These are phyloP conservation scores for Eimeria acervulina DNA, from an alignment of 169 alveolate genomes.

Conservation along the genomic window DNA sequence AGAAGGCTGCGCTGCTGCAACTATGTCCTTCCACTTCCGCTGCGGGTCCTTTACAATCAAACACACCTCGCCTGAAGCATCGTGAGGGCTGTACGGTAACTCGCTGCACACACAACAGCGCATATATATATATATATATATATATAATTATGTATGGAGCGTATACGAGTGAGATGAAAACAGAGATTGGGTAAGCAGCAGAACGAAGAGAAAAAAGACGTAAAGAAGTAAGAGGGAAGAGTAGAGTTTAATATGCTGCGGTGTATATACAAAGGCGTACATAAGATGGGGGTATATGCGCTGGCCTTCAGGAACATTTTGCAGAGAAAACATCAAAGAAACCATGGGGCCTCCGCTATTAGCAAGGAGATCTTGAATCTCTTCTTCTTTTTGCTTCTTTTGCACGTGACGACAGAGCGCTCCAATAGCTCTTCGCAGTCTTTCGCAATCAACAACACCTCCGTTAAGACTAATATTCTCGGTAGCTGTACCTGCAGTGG, in stretches of 20 bases:
- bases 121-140: neutral
- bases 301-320: slow-evolving; percentile 31
- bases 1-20: slow-evolving; percentile 29
- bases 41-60: slow-evolving; percentile 87
- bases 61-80: slow-evolving; percentile 74
- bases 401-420: slow-evolving; percentile 58
- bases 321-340: slow-evolving; percentile 59
- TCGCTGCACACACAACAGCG: slow-evolving; percentile 54
- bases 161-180: too few relatives aligned
- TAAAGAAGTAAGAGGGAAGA: neutral
- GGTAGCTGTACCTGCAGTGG: neutral
- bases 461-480: neutral
- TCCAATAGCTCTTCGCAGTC: neutral
- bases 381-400: neutral
- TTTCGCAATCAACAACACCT: neutral
- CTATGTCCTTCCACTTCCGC: slow-evolving; percentile 87
- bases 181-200: neutral
- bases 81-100: slow-evolving; percentile 77
- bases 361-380: slow-evolving; percentile 20
- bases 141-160: too few relatives aligned
- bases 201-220: neutral
- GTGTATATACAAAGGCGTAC: neutral
- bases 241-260: neutral
- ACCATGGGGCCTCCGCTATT: slow-evolving; percentile 31
- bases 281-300: slow-evolving; percentile 48